Base-by-base conservation (phyloP, 441 rosid species). In the Manihot esculenta region DNA sequence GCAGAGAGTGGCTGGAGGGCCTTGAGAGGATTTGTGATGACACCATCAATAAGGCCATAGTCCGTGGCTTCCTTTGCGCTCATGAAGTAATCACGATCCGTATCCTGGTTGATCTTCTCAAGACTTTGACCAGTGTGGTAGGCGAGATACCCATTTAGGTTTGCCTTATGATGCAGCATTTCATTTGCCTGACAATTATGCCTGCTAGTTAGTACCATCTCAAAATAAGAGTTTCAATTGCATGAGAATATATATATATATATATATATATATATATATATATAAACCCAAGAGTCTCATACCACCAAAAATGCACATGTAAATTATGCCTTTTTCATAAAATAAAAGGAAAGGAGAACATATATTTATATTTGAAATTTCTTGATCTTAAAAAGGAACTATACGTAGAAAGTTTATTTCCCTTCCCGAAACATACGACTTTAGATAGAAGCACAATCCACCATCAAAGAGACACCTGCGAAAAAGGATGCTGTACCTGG, bases 71-170 rank as follows among this genome's bases (percentile, higher is more conserved):
- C 99, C 68, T 88, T 85, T 30, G 99, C 88, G 26, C 98, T 91
- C 99, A 95, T 91, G 89, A 95, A 95, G 89, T 85, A 95, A 81
- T 95, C 98, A 0, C 93, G 93, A 65, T 91, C 95, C 0, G 99
- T 95, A 75, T 95, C 99, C 76, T 85, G 79, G 77, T 89, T 88
- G 70, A 95, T 88, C 87, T 76, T 86, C 72, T 89, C 98, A 5
- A 89, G 86, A 84, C 88, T 91, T 82, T 95, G 99, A 62, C 98
- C 98, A 26, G 97, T 92, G 84, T 92, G 98, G 81, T 91, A 91
- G 24, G 98, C 89, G 0, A 95, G 94, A 86, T 92, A 91, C 2
- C 97, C 93, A 62, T 83, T 87, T 56, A 92, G 84, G 84, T 92
- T 95, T 38, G 97, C 98, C 84, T 92, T 95, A 64, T 95, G 99